Conservation (phyloP, 352 stramenopile genomes). For the Thalassiosira livingstoniorum region DNA sequence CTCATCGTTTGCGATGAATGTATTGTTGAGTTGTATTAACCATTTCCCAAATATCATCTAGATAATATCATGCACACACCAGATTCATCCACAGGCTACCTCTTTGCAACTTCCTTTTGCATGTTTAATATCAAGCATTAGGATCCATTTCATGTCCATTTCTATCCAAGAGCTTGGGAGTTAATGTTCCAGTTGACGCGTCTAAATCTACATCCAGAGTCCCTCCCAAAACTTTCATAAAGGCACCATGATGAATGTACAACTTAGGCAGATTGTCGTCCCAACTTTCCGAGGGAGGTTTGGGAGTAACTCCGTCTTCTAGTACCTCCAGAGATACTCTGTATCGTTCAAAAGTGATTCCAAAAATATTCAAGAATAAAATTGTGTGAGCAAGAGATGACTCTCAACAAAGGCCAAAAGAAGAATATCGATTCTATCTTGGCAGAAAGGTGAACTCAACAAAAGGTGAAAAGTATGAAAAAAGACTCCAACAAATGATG, state of each 20-base stretch:
- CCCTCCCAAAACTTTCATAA: constrained; percentile 82
- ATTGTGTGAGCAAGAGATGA: background rate
- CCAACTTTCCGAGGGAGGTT: constrained; percentile 62
- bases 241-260: constrained; percentile 77
- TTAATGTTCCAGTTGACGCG: constrained; percentile 51
- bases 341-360: background rate
- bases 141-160: constrained; percentile 80
- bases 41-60: too few relatives aligned
- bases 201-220: constrained; percentile 75
- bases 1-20: too few relatives aligned
- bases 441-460: too few relatives aligned
- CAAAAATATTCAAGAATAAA: background rate
- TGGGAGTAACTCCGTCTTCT: constrained; percentile 70
- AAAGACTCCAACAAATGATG: too few relatives aligned
- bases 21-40: too few relatives aligned
- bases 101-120: too few relatives aligned
- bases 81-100: too few relatives aligned
- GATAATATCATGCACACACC: too few relatives aligned
- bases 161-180: constrained; percentile 71
- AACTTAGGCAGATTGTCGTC: constrained; percentile 77
- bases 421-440: constrained; percentile 12
- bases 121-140: constrained; percentile 57
- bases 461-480: too few relatives aligned
- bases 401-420: background rate
- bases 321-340: constrained; percentile 80